Conservation (phyloP, 1,139 yeast genomes). For the Neolecta irregularis region DNA sequence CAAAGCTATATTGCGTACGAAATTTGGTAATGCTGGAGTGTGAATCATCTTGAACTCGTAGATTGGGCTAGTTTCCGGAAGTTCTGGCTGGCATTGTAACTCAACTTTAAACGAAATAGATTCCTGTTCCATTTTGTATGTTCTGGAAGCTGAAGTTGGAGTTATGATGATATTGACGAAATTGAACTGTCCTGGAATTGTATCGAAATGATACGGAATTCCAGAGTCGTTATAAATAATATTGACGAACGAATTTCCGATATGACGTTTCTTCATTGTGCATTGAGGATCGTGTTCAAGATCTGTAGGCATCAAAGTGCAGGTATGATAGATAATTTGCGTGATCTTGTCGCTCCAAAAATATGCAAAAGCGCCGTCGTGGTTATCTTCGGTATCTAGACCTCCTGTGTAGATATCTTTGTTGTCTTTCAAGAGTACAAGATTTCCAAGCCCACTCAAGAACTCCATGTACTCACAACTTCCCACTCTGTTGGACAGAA, state of each 20-base stretch:
- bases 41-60: conserved; percentile 59
- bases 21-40: conserved; percentile 41
- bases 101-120: conserved; percentile 15
- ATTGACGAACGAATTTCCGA: conserved; percentile 74
- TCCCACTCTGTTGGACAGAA: conserved; percentile 50
- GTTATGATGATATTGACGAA: conserved; percentile 65
- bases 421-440: conserved; percentile 42
- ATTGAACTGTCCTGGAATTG: conserved; percentile 65
- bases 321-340: conserved; percentile 62
- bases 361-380: conserved; percentile 64
- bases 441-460: conserved; percentile 40
- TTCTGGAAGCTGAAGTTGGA: conserved; percentile 31
- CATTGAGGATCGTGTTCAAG: conserved; percentile 28
- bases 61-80: conserved; percentile 64
- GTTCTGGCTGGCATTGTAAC: conserved; percentile 34
- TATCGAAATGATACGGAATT: conserved; percentile 48
- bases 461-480: conserved; percentile 48
- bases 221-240: conserved; percentile 67
- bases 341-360: conserved; percentile 58
- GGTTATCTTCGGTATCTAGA: conserved; percentile 48
- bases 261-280: conserved; percentile 61
- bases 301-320: conserved; percentile 55
- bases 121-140: conserved; percentile 11
- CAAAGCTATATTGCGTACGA: conserved; percentile 51
- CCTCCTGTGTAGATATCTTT: conserved; percentile 60